Evolutionary conservation across 1,284 basidiomycete genomes (phyloP).

Genomic region (Athelia psychrophila): DNA sequence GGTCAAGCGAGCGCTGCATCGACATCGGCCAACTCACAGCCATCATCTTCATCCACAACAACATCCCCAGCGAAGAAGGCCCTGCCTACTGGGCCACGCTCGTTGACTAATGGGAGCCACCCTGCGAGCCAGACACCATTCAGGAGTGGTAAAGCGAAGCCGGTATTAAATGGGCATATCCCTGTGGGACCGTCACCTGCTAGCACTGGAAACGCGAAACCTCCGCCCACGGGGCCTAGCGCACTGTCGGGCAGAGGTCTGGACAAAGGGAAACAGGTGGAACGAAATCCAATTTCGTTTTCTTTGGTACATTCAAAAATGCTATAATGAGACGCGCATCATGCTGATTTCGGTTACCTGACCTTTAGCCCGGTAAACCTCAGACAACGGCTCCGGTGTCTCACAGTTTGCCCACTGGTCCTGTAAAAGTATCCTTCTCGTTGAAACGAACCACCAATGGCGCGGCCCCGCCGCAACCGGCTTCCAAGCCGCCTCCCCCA

Average conservation of each 20-base stretch:
- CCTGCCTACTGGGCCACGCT: conserved; percentile 59
- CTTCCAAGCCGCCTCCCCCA: conserved; percentile 24
- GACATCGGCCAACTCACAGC: conserved; percentile 17
- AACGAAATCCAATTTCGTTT: conserved; percentile 1
- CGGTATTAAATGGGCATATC: conserved; percentile 24
- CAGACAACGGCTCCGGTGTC: not conserved
- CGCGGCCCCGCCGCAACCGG: conserved; percentile 20
- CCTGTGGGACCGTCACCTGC: not conserved
- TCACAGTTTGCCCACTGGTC: conserved; percentile 15
- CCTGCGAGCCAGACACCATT: conserved; percentile 11
- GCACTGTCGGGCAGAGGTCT: conserved; percentile 4
- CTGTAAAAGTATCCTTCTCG: conserved; percentile 28
- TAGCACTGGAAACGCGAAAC: not conserved
- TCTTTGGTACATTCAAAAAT: conserved; percentile 4
- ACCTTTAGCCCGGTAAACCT: not conserved
- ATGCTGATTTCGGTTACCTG: not conserved
- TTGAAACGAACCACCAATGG: too few relatives aligned
- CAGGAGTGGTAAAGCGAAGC: conserved; percentile 21
- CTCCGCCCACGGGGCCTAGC: conserved; percentile 9
- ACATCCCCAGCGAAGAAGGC: conserved; percentile 24
- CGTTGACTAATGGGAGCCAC: conserved; percentile 39
- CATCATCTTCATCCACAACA: conserved; percentile 22
- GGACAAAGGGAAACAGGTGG: conserved; percentile 13
- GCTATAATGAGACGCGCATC: not conserved
- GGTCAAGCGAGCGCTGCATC: conserved; percentile 13